A percentile compares a stretch with the other conserved stretches of the same genome.
These are phyloP conservation scores for Tieghemiomyces parasiticus DNA, from an alignment of 192 early-diverging fungal genomes.

Conservation along the genomic window DNA sequence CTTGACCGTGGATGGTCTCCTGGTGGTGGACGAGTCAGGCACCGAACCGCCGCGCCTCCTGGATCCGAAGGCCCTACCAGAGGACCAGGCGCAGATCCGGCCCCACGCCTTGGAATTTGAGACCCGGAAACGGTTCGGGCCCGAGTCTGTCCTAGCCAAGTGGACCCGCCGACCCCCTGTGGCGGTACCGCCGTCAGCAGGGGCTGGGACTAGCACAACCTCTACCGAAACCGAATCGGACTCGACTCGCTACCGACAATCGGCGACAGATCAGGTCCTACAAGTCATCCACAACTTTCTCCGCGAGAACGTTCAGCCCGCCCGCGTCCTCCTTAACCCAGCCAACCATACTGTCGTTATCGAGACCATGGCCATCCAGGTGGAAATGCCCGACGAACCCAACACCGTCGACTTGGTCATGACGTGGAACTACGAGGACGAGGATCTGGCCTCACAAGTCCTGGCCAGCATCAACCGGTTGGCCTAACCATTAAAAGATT, in stretches of 20 bases:
- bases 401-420: slow-evolving; percentile 23
- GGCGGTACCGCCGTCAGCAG: neutral
- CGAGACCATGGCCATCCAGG: slow-evolving; percentile 4
- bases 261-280: too few relatives aligned
- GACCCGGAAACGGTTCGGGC: too few relatives aligned
- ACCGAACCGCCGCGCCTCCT: slow-evolving; percentile 18
- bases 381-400: slow-evolving; percentile 12
- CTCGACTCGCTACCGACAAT: too few relatives aligned
- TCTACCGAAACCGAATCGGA: neutral
- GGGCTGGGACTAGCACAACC: neutral
- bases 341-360: neutral
- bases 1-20: slow-evolving; percentile 22
- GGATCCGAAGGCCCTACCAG: slow-evolving; percentile 26
- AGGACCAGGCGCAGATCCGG: neutral
- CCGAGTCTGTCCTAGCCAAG: too few relatives aligned
- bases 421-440: slow-evolving; percentile 50
- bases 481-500: too few relatives aligned
- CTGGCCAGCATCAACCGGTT: slow-evolving; percentile 34
- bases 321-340: slow-evolving; percentile 17
- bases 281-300: slow-evolving; percentile 9
- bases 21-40: slow-evolving; percentile 21
- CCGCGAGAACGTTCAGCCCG: slow-evolving; percentile 14
- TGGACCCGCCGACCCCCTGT: neutral
- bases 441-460: slow-evolving; percentile 43
- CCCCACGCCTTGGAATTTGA: slow-evolving; percentile 13